Base-by-base conservation (phyloP, 1,139 yeast species). In the Protomyces gravidus region DNA sequence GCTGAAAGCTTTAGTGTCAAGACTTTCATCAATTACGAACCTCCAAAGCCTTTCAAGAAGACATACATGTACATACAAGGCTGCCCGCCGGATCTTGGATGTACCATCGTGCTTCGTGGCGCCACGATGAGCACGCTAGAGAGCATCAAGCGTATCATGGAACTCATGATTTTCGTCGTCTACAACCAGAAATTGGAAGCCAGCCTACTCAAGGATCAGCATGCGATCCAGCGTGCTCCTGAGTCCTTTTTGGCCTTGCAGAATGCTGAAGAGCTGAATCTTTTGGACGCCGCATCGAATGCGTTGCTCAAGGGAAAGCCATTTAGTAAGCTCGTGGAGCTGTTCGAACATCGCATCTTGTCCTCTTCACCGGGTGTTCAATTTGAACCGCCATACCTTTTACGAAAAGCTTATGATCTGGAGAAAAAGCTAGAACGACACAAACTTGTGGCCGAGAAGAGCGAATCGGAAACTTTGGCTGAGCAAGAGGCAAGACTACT, bases 61-160 rank as follows among this genome's bases (percentile, higher is more conserved):
- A 83, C 95, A 0, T 88, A 84, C 69, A 78, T 89, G 15, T 86
- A 80, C 66, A 80, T 94, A 61, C 80, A 84, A 1, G 97, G 97
- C 0, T 84, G 89, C 65, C 84, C 86, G 50, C 76, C 80, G 23
- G 81, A 81, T 46, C 73, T 84, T 0, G 98, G 98, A 0, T 85
- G 92, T 50, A 89, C 98, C 0, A 79, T 92, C 19, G 76, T 87
- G 6, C 73, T 94, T 26, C 76, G 98, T 62, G 98, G 98, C 1
- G 85, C 83, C 0, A 79, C 80, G 65, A 64, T 67, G 63, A 84
- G 81, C 1, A 69, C 77, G 0, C 72, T 90, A 63, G 78, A 82
- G 56, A 81, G 82, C 60, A 78, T 90, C 25, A 94, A 94, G 69
- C 83, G 84, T 61, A 85, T 90, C 1, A 78, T 87, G 1, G 95